phyloP scores from a whole-genome alignment of 2,329 filamentous ascomycete genomes.

The Colletotrichum scovillei region DNA sequence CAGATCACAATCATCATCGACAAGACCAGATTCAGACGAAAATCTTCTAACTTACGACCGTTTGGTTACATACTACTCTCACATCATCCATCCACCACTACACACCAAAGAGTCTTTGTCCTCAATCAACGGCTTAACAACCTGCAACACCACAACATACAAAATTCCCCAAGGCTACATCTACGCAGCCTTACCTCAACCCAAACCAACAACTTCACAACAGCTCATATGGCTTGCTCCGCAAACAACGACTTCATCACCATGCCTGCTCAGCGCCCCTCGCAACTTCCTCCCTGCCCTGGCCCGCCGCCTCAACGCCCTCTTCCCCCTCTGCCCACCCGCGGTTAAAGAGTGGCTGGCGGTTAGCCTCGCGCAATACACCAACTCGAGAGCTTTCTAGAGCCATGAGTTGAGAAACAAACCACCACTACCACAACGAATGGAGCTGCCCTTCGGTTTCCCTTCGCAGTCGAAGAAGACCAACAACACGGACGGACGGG shows the following conservation, averaged over 20 bases:
- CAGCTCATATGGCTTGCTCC: conserved; percentile 32
- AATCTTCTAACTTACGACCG: conserved; percentile 5
- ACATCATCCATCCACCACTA: conserved; percentile 1
- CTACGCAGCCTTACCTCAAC: conserved; percentile 20
- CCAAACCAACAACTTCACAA: conserved; percentile 35
- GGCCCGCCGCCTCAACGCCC: conserved; percentile 73
- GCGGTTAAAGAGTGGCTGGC: conserved; percentile 55
- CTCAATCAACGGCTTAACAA: conserved; percentile 11
- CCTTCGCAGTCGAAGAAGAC: neutral
- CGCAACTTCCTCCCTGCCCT: conserved; percentile 75
- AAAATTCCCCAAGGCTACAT: conserved; percentile 13
- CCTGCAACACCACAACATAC: conserved; percentile 2
- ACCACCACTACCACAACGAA: neutral
- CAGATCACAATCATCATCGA: conserved; percentile 24
- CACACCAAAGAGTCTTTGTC: conserved; percentile 22
- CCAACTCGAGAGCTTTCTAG: conserved; percentile 11
- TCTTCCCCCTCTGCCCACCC: conserved; percentile 74
- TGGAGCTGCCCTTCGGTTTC: conserved; percentile 2
- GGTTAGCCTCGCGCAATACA: conserved; percentile 18
- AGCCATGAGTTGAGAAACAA: neutral
- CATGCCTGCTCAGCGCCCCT: conserved; percentile 71
- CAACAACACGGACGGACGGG: neutral
- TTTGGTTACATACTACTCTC: conserved; percentile 21
- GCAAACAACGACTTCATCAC: conserved; percentile 44
- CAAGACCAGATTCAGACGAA: conserved; percentile 17